Percentiles rank a stretch among this genome's conserved stretches.
phyloP scores from a whole-genome alignment of 305 asterid species.

The Fraxinus nigra region DNA sequence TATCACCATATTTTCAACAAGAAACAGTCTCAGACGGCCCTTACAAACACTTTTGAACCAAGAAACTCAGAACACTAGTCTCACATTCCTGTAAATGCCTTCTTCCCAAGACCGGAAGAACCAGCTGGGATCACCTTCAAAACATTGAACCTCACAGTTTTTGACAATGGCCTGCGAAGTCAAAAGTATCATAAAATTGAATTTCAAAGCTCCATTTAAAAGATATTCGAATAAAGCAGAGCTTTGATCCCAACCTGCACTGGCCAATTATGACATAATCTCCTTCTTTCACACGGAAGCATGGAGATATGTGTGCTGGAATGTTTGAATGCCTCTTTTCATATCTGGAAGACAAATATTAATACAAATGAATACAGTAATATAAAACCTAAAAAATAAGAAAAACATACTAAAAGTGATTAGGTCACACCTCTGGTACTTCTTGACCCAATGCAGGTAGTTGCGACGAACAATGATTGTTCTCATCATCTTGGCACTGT shows the following conservation, averaged over 20 bases:
- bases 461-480: constrained; percentile 67
- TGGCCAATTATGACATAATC: constrained; percentile 72
- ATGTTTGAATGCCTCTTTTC: constrained; percentile 80
- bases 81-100: constrained; percentile 73
- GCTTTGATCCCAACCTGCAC: constrained; percentile 50
- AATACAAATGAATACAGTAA: background rate
- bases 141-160: constrained; percentile 77
- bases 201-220: background rate
- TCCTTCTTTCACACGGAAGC: constrained; percentile 82
- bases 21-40: constrained; percentile 8
- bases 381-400: background rate
- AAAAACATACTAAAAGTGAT: background rate
- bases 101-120: constrained; percentile 70
- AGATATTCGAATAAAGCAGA: background rate
- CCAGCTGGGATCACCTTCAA: constrained; percentile 85
- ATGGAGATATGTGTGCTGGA: constrained; percentile 78
- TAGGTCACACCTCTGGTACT: constrained; percentile 54
- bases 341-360: constrained; percentile 32
- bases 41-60: background rate
- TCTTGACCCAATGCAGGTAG: constrained; percentile 71
- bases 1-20: constrained; percentile 17
- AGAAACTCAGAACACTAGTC: background rate
- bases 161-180: constrained; percentile 65
- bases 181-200: background rate
- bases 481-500: constrained; percentile 77